These are phyloP conservation scores for Tylopilus sp. DNA, from an alignment of 1,284 basidiomycete genomes.

Conservation along the genomic window DNA sequence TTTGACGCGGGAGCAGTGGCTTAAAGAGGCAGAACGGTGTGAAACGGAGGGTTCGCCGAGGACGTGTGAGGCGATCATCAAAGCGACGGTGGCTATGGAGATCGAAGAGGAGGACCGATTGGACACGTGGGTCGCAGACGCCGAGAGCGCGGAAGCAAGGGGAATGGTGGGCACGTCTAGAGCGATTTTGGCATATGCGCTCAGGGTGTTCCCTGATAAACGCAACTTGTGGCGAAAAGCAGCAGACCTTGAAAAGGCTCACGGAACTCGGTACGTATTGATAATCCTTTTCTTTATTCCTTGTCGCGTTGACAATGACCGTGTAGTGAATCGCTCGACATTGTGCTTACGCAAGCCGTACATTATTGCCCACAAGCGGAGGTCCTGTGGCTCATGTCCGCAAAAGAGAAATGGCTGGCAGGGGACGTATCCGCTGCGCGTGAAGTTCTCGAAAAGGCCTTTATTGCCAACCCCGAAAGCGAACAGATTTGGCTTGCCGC, in stretches of 20 bases:
- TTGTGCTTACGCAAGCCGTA: conserved; percentile 79
- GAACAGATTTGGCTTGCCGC: conserved; percentile 98
- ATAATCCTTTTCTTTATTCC: background rate
- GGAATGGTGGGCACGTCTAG: conserved; percentile 81
- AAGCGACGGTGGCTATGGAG: conserved; percentile 92
- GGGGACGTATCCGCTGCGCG: conserved; percentile 87
- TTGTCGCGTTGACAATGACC: background rate
- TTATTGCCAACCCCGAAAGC: conserved; percentile 93
- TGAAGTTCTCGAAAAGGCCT: conserved; percentile 83
- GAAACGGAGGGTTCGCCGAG: conserved; percentile 82
- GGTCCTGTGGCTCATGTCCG: conserved; percentile 95
- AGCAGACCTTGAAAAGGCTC: conserved; percentile 86
- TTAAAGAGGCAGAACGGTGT: conserved; percentile 91
- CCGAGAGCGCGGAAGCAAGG: conserved; percentile 73
- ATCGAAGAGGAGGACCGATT: conserved; percentile 91
- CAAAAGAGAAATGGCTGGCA: conserved; percentile 90
- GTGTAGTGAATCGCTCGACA: conserved; percentile 73
- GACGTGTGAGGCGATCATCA: conserved; percentile 93
- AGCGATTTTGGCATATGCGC: conserved; percentile 84
- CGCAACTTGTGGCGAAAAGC: conserved; percentile 85
- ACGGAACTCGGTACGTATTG: conserved; percentile 66
- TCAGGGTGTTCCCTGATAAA: conserved; percentile 88
- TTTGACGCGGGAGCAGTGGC: conserved; percentile 92
- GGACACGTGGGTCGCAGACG: conserved; percentile 91
- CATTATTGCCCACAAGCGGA: conserved; percentile 91